A percentile compares a stretch with the other conserved stretches of the same genome.
Conservation (phyloP, 2,329 filamentous ascomycete genomes). For the Aspergillus carbonarius region DNA sequence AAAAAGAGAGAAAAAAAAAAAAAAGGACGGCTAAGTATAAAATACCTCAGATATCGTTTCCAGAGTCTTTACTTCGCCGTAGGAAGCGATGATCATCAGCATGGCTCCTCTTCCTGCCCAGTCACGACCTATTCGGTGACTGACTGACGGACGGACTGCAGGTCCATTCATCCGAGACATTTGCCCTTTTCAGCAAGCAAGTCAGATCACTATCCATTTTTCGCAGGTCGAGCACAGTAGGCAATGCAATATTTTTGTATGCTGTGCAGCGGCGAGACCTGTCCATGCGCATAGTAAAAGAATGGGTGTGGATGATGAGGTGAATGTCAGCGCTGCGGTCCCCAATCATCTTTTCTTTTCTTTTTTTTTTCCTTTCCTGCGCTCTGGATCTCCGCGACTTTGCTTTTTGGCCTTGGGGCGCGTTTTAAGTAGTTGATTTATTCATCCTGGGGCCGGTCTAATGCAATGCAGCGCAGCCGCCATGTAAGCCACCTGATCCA, state of each 20-base stretch:
- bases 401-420: background rate
- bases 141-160: background rate
- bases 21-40: background rate
- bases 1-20: background rate
- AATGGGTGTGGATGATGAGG: too few species aligned
- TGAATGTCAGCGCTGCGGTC: too few species aligned
- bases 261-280: background rate
- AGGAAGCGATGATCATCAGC: background rate
- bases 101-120: background rate
- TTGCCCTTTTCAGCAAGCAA: background rate
- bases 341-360: too few species aligned
- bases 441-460: background rate
- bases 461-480: constrained; percentile 2
- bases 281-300: background rate
- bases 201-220: background rate
- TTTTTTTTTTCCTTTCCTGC: too few species aligned
- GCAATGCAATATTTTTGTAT: background rate
- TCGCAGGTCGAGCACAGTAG: background rate
- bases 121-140: background rate
- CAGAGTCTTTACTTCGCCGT: background rate
- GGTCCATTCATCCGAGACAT: background rate
- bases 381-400: background rate
- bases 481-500: constrained; percentile 7
- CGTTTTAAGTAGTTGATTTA: background rate
- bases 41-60: background rate